phyloP scores from a whole-genome alignment of 805 yeast genomes.

The Starmerella geochares region DNA sequence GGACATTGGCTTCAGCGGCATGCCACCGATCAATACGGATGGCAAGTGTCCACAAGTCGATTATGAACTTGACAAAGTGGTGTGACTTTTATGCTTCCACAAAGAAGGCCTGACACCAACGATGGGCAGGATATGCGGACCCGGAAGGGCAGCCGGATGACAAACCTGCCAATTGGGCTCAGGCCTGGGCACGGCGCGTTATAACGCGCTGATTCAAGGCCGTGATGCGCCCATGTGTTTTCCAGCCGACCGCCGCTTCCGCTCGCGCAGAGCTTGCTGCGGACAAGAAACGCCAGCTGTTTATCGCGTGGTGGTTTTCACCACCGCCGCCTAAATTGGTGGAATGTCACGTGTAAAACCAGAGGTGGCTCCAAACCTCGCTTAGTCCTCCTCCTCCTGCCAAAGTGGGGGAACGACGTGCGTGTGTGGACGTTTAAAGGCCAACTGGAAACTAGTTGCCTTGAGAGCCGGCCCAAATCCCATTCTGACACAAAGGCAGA shows the following conservation, averaged over 20 bases:
- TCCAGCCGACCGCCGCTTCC: no score
- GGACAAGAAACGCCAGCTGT: no score
- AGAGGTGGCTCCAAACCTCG: background rate
- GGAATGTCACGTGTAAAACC: background rate
- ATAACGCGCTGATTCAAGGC: no score
- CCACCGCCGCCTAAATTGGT: background rate
- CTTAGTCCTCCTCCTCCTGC: background rate
- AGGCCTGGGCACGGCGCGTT: background rate
- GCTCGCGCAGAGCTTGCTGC: no score
- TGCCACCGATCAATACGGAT: conserved; percentile 1
- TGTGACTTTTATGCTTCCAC: background rate
- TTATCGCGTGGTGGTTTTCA: background rate
- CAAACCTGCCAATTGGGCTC: background rate
- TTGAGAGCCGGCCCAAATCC: no score
- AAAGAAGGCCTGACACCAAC: background rate
- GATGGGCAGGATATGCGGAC: background rate
- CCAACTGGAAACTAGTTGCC: no score
- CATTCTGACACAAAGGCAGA: background rate
- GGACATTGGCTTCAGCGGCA: conserved; percentile 19
- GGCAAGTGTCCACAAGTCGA: background rate
- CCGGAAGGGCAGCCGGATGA: background rate
- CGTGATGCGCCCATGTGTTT: no score
- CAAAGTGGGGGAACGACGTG: background rate
- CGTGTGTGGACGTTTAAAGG: no score
- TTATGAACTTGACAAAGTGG: background rate